Base-by-base conservation (phyloP, 352 stramenopile species). In the Globisporangium spiculum region DNA sequence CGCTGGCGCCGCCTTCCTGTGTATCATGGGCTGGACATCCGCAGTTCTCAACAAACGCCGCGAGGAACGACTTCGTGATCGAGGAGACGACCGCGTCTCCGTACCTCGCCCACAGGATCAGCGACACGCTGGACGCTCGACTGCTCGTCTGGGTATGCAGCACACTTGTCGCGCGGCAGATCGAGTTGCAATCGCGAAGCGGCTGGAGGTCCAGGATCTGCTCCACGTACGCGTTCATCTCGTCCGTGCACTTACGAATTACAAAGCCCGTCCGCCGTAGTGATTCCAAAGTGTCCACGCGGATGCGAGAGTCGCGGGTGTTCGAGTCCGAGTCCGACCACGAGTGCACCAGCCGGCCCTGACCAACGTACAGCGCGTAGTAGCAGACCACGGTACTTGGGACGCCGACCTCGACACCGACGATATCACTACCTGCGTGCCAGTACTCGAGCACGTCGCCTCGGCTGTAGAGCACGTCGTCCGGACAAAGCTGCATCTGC, bases 391-490 rank as follows among this genome's bases (percentile, higher is more conserved):
- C 16, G 27, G n/a, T 18, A 1, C 26, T 58, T 8, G 53, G 26
- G 24, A 58, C 53, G 26, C 26, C 53, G 26, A 36, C 30, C 30
- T 32, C 30, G 30, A 1, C 24, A 14, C 53, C 53, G 53, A 58
- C 53, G 10, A 22, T n/a, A 26, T 58, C 53, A 14, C 53, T 9
- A 16, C 53, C 53, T 16, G 53, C 53, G 24, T 58, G 14, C 53
- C 53, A 58, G 53, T 58, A 58, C 53, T 60, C 16, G 6, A 60
- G 54, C 54, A 60, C 54, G 27, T 60, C 54, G 6, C 54, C 54
- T 24, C 26, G 54, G 3, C 14, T 12, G 26, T 41, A 60, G 14
- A 60, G 54, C 26, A 41, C 16, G 12, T 60, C 54, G 16, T 60
- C 27, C 1, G 27, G 54, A 6, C 54, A 41, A 7, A 41, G 16